These are phyloP conservation scores for Verticillium nubilum DNA, from an alignment of 2,329 filamentous ascomycete genomes.

Conservation along the genomic window DNA sequence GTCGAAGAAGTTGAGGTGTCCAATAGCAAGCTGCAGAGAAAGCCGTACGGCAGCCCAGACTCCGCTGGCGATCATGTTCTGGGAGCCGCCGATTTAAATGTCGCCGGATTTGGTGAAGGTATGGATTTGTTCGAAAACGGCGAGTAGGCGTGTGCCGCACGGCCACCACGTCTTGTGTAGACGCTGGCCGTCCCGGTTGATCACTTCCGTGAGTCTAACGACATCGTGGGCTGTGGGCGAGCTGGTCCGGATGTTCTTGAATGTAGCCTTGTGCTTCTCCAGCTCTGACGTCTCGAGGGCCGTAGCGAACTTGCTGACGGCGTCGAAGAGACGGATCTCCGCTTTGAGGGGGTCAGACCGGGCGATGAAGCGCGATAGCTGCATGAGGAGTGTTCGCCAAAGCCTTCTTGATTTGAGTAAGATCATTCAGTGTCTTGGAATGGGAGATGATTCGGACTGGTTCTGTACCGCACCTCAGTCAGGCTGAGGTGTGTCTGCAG, in stretches of 20 bases:
- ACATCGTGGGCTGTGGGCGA: neutral
- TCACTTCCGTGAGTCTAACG: neutral
- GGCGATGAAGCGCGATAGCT: neutral
- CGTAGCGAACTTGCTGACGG: neutral
- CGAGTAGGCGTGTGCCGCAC: neutral
- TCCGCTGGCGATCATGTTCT: neutral
- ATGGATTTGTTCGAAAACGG: neutral
- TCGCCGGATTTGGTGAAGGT: neutral
- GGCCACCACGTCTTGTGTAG: neutral
- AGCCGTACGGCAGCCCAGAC: neutral
- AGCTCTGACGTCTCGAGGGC: neutral
- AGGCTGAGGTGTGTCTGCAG: no score
- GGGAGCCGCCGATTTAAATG: neutral
- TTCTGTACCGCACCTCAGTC: no score
- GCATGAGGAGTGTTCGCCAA: neutral
- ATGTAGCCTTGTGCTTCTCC: neutral
- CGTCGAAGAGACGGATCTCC: neutral
- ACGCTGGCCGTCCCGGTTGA: neutral
- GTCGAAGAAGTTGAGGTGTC: neutral
- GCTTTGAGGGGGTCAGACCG: neutral
- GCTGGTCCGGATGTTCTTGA: neutral
- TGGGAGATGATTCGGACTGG: neutral
- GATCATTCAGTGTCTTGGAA: neutral
- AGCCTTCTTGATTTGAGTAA: no score
- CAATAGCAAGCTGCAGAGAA: neutral